Evolutionary conservation across 2,329 filamentous ascomycete species (phyloP).

Genomic region (Colletotrichum endophyticum): DNA sequence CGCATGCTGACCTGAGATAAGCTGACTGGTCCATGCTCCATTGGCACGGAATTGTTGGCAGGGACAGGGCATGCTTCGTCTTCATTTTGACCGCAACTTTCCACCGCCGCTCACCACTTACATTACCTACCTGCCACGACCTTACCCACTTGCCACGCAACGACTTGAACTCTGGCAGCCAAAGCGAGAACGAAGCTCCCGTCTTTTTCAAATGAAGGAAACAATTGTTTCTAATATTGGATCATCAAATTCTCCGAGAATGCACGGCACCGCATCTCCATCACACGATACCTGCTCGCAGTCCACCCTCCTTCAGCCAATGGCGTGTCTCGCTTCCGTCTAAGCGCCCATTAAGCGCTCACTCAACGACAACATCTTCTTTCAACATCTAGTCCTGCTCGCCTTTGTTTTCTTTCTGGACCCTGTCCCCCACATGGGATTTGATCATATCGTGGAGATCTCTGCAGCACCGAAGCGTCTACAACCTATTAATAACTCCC

Average conservation of each 20-base stretch:
- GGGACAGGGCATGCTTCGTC: background rate
- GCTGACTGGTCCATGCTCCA: background rate
- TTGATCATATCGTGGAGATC: background rate
- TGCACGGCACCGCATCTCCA: slow-evolving; percentile 10
- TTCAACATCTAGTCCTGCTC: background rate
- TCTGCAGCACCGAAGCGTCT: background rate
- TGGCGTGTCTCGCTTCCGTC: slow-evolving; percentile 1
- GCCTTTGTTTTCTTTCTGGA: slow-evolving; percentile 5
- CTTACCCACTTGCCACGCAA: background rate
- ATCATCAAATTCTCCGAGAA: background rate
- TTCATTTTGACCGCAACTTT: background rate
- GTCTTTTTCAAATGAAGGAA: background rate
- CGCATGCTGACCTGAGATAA: background rate
- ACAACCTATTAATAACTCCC: slow-evolving; percentile 21
- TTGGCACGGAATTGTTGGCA: background rate
- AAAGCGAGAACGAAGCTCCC: background rate
- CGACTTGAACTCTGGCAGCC: background rate
- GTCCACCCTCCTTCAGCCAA: slow-evolving; percentile 1
- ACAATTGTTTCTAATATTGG: slow-evolving; percentile 10
- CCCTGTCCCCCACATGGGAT: background rate
- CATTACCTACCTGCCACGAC: background rate
- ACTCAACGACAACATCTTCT: background rate
- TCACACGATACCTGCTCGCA: slow-evolving; percentile 7
- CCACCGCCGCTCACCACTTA: background rate
- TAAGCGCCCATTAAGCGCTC: slow-evolving; percentile 23